These are phyloP conservation scores for Neoboletus brunneissimus DNA, from an alignment of 768 basidiomycete genomes.

Conservation along the genomic window DNA sequence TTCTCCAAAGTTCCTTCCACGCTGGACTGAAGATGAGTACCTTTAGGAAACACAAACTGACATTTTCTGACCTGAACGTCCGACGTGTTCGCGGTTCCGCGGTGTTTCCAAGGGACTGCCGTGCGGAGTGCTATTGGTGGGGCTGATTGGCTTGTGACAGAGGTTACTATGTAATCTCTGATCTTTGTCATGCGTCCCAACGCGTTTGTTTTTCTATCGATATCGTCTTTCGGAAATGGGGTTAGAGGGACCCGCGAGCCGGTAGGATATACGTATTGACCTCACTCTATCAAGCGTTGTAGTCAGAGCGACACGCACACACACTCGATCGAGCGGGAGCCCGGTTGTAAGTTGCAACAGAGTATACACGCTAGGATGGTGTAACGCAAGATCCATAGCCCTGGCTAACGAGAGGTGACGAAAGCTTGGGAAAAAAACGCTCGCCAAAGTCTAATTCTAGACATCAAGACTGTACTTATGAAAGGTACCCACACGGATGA, in stretches of 20 bases:
- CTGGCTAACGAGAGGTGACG: not conserved
- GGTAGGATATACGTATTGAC: not conserved
- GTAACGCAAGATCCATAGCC: not conserved
- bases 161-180: too few species aligned
- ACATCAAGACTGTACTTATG: too few species aligned
- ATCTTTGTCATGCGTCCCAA: not conserved
- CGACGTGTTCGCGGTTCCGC: not conserved
- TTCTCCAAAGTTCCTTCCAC: not conserved
- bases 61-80: not conserved
- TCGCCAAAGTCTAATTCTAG: not conserved
- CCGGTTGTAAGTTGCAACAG: not conserved
- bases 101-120: not conserved
- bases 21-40: not conserved
- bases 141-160: not conserved
- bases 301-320: not conserved
- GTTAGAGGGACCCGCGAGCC: too few species aligned
- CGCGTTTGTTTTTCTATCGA: not conserved
- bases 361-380: not conserved
- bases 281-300: not conserved
- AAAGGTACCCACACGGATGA: not conserved
- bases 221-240: not conserved
- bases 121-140: not conserved
- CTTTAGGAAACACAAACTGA: not conserved
- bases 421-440: not conserved
- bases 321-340: not conserved